A percentile compares a stretch with the other conserved stretches of the same genome.
Conservation (phyloP, 139 green algal genomes). For the Haematococcus sp. region DNA sequence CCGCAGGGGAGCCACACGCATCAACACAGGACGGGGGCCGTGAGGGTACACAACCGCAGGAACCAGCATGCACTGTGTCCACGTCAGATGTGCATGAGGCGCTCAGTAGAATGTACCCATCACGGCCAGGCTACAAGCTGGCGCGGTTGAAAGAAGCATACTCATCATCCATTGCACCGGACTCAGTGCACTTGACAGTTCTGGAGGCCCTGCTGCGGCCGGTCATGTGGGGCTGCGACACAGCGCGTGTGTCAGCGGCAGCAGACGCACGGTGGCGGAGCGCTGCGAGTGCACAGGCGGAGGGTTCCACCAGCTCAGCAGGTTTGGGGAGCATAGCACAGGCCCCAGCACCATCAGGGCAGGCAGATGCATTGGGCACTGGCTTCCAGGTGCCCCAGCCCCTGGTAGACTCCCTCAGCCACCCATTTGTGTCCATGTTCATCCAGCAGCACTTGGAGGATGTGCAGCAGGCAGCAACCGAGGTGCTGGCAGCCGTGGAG, state of each 20-base stretch:
- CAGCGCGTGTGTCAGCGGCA: not conserved
- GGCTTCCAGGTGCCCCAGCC: not conserved
- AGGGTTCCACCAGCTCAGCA: not conserved
- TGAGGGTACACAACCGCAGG: not conserved
- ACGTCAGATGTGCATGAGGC: too few relatives aligned
- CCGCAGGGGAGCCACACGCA: not conserved
- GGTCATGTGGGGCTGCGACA: too few relatives aligned
- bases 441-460: not conserved
- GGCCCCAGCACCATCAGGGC: not conserved
- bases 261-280: not conserved
- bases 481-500: not conserved
- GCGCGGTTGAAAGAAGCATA: too few relatives aligned
- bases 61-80: not conserved
- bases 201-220: too few relatives aligned
- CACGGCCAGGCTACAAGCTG: too few relatives aligned
- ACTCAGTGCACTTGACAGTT: too few relatives aligned
- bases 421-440: conserved; percentile 7
- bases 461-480: not conserved
- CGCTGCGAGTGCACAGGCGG: not conserved
- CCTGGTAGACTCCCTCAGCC: not conserved
- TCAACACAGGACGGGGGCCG: not conserved
- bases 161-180: too few relatives aligned
- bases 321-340: not conserved
- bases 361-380: not conserved
- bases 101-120: too few relatives aligned